A percentile compares a stretch with the other conserved stretches of the same genome.
Conservation (phyloP, 441 rosid species). For the Heliophila coronopifolia region DNA sequence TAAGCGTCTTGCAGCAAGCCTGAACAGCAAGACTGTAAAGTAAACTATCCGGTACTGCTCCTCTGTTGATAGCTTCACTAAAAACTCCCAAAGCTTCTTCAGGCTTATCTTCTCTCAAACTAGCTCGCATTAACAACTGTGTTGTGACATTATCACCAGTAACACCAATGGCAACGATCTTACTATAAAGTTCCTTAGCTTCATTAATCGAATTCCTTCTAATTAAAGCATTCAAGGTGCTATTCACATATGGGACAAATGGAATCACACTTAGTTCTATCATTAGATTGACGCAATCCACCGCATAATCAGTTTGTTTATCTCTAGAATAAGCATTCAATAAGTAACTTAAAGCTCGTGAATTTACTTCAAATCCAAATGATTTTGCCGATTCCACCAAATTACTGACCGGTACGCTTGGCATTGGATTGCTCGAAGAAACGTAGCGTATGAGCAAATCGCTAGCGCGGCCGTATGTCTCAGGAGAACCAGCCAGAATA, state of each 20-base stretch:
- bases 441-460: slow-evolving; percentile 30
- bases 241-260: slow-evolving; percentile 27
- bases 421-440: slow-evolving; percentile 34
- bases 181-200: slow-evolving; percentile 38
- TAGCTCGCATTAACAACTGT: slow-evolving; percentile 40
- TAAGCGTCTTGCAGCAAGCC: slow-evolving; percentile 38
- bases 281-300: slow-evolving; percentile 39
- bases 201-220: slow-evolving; percentile 31
- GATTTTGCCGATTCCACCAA: slow-evolving; percentile 33
- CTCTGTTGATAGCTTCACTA: slow-evolving; percentile 39
- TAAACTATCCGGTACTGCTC: slow-evolving; percentile 40
- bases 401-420: slow-evolving; percentile 33
- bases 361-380: slow-evolving; percentile 33
- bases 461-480: slow-evolving; percentile 29
- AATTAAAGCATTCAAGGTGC: slow-evolving; percentile 35
- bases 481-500: slow-evolving; percentile 33
- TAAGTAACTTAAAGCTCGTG: slow-evolving; percentile 42
- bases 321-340: slow-evolving; percentile 44
- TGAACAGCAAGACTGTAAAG: slow-evolving; percentile 38
- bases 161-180: slow-evolving; percentile 40
- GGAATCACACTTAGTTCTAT: slow-evolving; percentile 35
- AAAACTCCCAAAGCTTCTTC: slow-evolving; percentile 41
- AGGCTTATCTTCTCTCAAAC: slow-evolving; percentile 40
- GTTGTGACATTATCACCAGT: slow-evolving; percentile 41
- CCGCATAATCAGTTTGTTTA: slow-evolving; percentile 32